Evolutionary conservation across 2,329 filamentous ascomycete species (phyloP), one percentile per base, ranked within the genome.

Genomic region (Colletotrichum salicis): DNA sequence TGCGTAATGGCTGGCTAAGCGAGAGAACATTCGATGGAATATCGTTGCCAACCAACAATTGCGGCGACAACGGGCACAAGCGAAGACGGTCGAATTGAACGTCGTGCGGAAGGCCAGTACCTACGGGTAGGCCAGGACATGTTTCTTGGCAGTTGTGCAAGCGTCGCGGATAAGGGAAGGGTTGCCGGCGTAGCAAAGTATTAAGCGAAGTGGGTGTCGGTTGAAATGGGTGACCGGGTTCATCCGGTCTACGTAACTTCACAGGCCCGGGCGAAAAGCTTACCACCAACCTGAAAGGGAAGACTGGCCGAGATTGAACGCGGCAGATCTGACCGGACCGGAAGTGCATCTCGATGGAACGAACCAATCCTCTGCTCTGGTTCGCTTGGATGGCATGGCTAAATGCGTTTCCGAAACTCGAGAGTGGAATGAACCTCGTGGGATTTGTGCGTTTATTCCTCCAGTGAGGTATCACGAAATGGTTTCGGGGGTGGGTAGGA

Each of bases 241-340:
- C 70, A 60, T 72, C 70, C 66, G 68, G 70, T 64, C 64, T 71
- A 55, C n/a, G 54, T 13, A 19, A 48, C 15, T 61, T 41, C 24
- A 31, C 31, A 55, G 37, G 45, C 35, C 27, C 55, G 33, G 67
- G 61, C 45, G 37, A 35, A 61, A 69, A 72, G 60, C 67, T 67
- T 72, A 71, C 45, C 57, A 58, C 70, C 70, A 72, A 62, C 67
- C 70, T 67, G 70, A 72, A 72, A 58, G 33, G 70, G 70, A 72
- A 72, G 70, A 71, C 55, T 72, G 61, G 37, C 70, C 70, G 70
- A 72, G 67, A 63, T 65, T 72, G 70, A 55, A 61, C 54, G 45
- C 33, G 60, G 66, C 65, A 71, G 65, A 71, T 70, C 65, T 71
- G 59, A 41, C 70, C 48, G 55, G 54, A 51, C 45, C 65, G 54